Conservation (phyloP, 192 early-diverging fungal species). For the Spizellomyces sp. region DNA sequence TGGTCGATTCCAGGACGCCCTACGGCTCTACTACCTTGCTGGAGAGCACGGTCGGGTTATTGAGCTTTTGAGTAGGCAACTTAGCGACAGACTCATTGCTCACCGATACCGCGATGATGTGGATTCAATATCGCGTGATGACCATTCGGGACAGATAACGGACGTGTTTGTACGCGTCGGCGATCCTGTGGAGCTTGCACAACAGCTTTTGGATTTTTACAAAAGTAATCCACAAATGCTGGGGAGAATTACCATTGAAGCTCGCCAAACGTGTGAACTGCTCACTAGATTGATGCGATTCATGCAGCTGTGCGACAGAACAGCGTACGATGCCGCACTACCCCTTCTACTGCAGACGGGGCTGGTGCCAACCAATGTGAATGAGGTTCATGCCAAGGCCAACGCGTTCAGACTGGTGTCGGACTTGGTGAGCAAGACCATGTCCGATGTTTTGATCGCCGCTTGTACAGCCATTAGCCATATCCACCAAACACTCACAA, state of each 20-base stretch:
- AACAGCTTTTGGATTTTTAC: slow-evolving; percentile 29
- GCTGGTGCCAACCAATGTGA: slow-evolving; percentile 66
- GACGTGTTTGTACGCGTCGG: slow-evolving; percentile 35
- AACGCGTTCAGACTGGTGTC: slow-evolving; percentile 69
- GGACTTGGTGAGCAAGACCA: slow-evolving; percentile 69
- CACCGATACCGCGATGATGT: slow-evolving; percentile 23
- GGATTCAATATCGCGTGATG: slow-evolving; percentile 3
- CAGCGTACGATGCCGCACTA: slow-evolving; percentile 53
- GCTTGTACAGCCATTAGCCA: slow-evolving; percentile 71
- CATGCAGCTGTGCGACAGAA: slow-evolving; percentile 50
- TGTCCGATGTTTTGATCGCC: slow-evolving; percentile 75
- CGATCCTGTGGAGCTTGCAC: slow-evolving; percentile 30
- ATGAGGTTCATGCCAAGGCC: slow-evolving; percentile 57
- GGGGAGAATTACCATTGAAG: slow-evolving; percentile 5
- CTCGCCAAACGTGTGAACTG: slow-evolving; percentile 44
- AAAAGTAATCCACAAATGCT: slow-evolving; percentile 11
- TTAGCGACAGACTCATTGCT: slow-evolving; percentile 17
- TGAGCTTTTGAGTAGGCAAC: slow-evolving; percentile 48
- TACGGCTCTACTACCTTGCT: slow-evolving; percentile 76
- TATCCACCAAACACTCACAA: slow-evolving; percentile 48
- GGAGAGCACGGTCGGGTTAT: slow-evolving; percentile 77
- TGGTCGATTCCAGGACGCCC: slow-evolving; percentile 71
- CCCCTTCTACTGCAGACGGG: slow-evolving; percentile 58
- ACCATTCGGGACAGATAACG: not conserved
- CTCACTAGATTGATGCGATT: slow-evolving; percentile 67